Evolutionary conservation across 164 flowering plant species (phyloP).

Genomic region (Aristolochia contorta): DNA sequence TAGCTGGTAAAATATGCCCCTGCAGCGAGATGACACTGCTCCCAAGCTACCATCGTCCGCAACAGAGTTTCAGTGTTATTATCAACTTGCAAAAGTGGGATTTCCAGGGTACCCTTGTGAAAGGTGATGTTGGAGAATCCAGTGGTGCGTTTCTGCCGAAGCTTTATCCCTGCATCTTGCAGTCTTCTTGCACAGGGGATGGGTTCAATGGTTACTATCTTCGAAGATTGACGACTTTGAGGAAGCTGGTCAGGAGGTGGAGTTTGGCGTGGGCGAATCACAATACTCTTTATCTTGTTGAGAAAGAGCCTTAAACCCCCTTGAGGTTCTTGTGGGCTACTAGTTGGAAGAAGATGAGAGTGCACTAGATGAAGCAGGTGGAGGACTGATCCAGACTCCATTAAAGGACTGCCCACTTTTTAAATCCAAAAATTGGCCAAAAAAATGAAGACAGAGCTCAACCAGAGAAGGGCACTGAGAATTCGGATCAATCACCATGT

Average conservation of each 20-base stretch:
- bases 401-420: slow-evolving; percentile 9
- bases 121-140: slow-evolving; percentile 15
- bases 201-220: neutral
- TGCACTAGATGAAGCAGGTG: neutral
- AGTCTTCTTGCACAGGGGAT: slow-evolving; percentile 14
- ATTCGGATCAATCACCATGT: slow-evolving; percentile 8
- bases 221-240: neutral
- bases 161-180: slow-evolving; percentile 10
- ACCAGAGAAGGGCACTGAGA: slow-evolving; percentile 12
- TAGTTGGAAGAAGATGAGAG: neutral
- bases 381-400: neutral
- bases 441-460: slow-evolving; percentile 20
- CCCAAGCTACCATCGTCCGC: slow-evolving; percentile 8
- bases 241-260: neutral
- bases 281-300: neutral
- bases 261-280: neutral
- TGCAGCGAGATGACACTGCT: neutral
- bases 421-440: slow-evolving; percentile 10
- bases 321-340: too few relatives aligned
- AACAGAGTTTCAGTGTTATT: slow-evolving; percentile 12
- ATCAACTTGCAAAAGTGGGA: slow-evolving; percentile 17
- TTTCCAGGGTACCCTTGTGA: slow-evolving; percentile 11
- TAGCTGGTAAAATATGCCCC: neutral
- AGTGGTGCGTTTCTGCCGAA: slow-evolving; percentile 5
- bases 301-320: too few relatives aligned